Evolutionary conservation across 2,329 filamentous ascomycete genomes (phyloP), one percentile per base, ranked within the genome.

Genomic region (Myriosclerotinia duriaeana): DNA sequence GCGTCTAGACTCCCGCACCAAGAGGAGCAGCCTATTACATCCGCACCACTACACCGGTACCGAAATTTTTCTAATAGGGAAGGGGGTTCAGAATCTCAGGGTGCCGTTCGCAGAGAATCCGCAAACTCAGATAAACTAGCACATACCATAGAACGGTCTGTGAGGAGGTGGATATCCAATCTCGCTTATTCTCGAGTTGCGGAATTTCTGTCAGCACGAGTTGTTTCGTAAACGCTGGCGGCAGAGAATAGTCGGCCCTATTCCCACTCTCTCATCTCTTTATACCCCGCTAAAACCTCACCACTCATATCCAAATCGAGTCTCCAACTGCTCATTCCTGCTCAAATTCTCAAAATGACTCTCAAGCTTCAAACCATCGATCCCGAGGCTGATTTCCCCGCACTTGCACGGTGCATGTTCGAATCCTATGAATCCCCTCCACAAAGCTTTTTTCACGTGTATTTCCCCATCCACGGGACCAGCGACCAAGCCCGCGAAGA

Each of bases 401-500:
- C 78, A 78, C 55, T 66, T 52, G 42, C 59, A 36, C 59, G 53
- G 22, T 53, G 59, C 38, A 8, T 66, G 40, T 66, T 67, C 42
- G 60, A 67, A n/a, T 52, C 65, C 12, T 58, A 64, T 42, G 59
- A 64, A 64, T 26, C 50, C 34, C 65, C 65, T 17, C 3, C 3
- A 15, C 65, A 63, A 22, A 66, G 36, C 5, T 66, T 66, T 30
- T 56, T 64, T n/a, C 44, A 64, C 20, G 42, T 66, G 17, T 66
- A 26, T 8, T 64, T 66, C 20, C 53, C 65, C 20, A 66, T 52
- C 55, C 65, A 66, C 17, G 65, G 59, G 36, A 64, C 40, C 8
- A 36, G 44, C n/a, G 30, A 56, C 15, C 52, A 54, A 30, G 65
- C 59, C 14, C 65, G 60, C 30, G 65, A 67, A 42, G 53, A 67